phyloP scores from a whole-genome alignment of 768 basidiomycete species.

The Lactarius trivialis region DNA sequence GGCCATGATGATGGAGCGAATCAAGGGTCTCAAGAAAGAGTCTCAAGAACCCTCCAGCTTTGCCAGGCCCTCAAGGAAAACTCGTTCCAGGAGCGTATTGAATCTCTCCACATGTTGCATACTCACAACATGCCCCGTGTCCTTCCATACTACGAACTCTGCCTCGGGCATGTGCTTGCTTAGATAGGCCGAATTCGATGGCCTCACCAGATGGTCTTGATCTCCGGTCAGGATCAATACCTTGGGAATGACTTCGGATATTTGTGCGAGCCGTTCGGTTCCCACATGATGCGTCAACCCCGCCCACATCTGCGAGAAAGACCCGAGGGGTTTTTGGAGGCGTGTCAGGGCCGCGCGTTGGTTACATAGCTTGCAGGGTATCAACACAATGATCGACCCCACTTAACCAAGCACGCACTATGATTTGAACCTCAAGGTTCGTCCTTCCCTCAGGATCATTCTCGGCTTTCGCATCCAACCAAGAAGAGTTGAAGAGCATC shows the following conservation, averaged over 20 bases:
- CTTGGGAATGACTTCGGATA: slow-evolving; percentile 53
- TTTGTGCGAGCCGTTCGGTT: slow-evolving; percentile 28
- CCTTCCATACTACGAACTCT: slow-evolving; percentile 48
- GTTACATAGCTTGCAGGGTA: slow-evolving; percentile 36
- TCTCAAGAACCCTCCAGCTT: neutral
- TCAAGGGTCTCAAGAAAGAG: no score
- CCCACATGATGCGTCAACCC: slow-evolving; percentile 54
- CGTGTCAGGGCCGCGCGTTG: slow-evolving; percentile 45
- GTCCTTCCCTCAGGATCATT: slow-evolving; percentile 52
- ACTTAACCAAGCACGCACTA: slow-evolving; percentile 34
- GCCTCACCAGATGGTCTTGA: slow-evolving; percentile 51
- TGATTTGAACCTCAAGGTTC: slow-evolving; percentile 53
- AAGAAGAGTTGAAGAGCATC: slow-evolving; percentile 55
- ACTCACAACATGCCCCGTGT: slow-evolving; percentile 58
- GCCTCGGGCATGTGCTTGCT: slow-evolving; percentile 53
- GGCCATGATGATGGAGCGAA: no score
- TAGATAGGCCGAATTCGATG: slow-evolving; percentile 44
- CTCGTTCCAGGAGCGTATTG: slow-evolving; percentile 51
- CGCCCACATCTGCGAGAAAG: slow-evolving; percentile 69
- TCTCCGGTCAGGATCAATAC: slow-evolving; percentile 61
- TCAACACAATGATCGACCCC: neutral
- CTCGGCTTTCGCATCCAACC: slow-evolving; percentile 51
- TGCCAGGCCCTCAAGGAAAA: slow-evolving; percentile 34
- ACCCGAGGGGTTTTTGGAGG: slow-evolving; percentile 53
- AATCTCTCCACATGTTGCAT: slow-evolving; percentile 44